phyloP scores from a whole-genome alignment of 2,329 filamentous ascomycete genomes.

The Uncinocarpus reesii region DNA sequence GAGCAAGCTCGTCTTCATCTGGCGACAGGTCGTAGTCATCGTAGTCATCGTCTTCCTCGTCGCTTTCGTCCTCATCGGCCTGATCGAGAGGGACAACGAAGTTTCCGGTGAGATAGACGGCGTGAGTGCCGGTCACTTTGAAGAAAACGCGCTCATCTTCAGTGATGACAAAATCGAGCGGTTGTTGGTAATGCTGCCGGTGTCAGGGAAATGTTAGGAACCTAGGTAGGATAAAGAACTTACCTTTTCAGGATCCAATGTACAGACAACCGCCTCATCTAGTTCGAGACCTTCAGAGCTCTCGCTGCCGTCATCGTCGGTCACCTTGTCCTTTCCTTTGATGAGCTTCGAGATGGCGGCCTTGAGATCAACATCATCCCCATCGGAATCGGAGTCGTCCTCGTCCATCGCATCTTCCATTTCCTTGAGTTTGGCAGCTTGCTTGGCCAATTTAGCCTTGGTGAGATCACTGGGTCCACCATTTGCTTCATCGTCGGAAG shows the following conservation, averaged over 20 bases:
- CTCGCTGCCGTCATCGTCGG: slow-evolving; percentile 53
- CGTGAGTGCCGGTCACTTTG: slow-evolving; percentile 78
- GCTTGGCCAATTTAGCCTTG: slow-evolving; percentile 79
- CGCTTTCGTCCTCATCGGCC: slow-evolving; percentile 38
- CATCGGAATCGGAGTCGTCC: slow-evolving; percentile 52
- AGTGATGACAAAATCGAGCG: slow-evolving; percentile 82
- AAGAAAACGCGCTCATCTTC: slow-evolving; percentile 89
- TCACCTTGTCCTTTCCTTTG: slow-evolving; percentile 60
- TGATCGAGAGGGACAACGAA: slow-evolving; percentile 60
- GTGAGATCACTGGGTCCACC: slow-evolving; percentile 83
- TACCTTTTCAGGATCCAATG: slow-evolving; percentile 86
- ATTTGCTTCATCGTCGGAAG: slow-evolving; percentile 64
- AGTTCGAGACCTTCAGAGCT: slow-evolving; percentile 52
- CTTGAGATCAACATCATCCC: slow-evolving; percentile 48
- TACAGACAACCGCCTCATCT: slow-evolving; percentile 91
- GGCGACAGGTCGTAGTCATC: slow-evolving; percentile 47
- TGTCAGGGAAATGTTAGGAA: background rate
- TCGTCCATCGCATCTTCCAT: slow-evolving; percentile 58
- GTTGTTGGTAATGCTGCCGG: slow-evolving; percentile 78
- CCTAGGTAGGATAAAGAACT: slow-evolving; percentile 23
- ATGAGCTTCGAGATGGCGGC: slow-evolving; percentile 47
- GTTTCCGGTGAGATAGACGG: slow-evolving; percentile 89
- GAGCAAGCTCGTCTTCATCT: slow-evolving; percentile 64
- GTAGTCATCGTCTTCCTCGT: slow-evolving; percentile 61
- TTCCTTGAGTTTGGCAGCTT: slow-evolving; percentile 65